Conservation (phyloP, 129 eudicot species). For the Calendula officinalis region DNA sequence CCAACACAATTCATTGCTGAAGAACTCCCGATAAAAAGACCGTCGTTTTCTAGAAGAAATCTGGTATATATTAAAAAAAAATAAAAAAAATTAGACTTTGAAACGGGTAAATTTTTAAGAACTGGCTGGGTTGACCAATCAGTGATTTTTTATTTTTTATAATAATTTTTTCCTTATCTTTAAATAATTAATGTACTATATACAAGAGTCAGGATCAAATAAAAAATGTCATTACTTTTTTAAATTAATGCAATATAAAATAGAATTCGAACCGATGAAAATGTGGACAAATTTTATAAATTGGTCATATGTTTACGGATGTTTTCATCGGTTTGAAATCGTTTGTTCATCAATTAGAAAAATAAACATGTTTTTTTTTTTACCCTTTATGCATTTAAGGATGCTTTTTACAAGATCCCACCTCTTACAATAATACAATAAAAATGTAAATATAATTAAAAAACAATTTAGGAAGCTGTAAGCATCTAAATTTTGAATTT, state of each 20-base stretch:
- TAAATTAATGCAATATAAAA: too few relatives aligned
- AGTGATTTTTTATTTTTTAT: background rate
- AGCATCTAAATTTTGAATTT: background rate
- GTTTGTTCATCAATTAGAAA: too few relatives aligned
- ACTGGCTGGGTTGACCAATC: background rate
- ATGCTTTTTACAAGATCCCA: too few relatives aligned
- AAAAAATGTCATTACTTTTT: background rate
- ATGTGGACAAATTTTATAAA: too few relatives aligned
- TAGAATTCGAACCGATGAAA: too few relatives aligned
- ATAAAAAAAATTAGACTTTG: too few relatives aligned
- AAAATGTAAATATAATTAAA: background rate
- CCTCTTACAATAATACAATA: background rate
- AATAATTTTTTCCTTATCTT: background rate
- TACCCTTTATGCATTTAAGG: too few relatives aligned
- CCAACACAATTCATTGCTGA: constrained; percentile 99
- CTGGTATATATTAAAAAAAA: constrained; percentile 30
- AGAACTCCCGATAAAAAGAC: constrained; percentile 93
- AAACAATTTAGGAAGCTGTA: background rate
- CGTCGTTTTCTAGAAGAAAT: constrained; percentile 75
- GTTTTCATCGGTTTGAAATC: too few relatives aligned
- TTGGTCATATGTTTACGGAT: too few relatives aligned
- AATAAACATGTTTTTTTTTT: too few relatives aligned
- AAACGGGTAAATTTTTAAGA: too few relatives aligned
- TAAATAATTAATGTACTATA: background rate
- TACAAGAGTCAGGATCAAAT: background rate